These are phyloP conservation scores for Chaetomium cochliodes DNA, from an alignment of 495 filamentous ascomycete genomes.

Conservation along the genomic window DNA sequence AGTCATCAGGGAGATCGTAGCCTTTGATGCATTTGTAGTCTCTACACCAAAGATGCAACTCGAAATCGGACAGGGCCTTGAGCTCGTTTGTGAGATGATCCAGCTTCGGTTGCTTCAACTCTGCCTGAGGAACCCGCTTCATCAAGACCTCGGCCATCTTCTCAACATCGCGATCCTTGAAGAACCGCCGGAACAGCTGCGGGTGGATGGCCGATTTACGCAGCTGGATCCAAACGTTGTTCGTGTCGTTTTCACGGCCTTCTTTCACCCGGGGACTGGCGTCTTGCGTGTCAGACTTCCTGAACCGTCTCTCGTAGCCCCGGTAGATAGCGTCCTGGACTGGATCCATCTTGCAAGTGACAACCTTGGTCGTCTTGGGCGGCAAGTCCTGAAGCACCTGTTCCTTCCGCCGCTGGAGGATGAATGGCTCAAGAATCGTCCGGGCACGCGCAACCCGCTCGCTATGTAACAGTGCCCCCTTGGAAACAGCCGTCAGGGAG, in stretches of 20 bases:
- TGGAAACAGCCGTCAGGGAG: slow-evolving; percentile 69
- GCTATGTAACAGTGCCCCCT: slow-evolving; percentile 73
- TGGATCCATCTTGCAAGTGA: slow-evolving; percentile 73
- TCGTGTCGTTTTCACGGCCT: slow-evolving; percentile 46
- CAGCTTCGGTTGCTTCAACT: slow-evolving; percentile 54
- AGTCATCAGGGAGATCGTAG: slow-evolving; percentile 66
- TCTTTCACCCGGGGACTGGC: slow-evolving; percentile 33
- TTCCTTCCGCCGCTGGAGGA: slow-evolving; percentile 88
- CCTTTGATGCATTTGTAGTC: slow-evolving; percentile 67
- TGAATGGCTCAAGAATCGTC: slow-evolving; percentile 92
- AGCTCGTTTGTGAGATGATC: slow-evolving; percentile 71
- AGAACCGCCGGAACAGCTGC: slow-evolving; percentile 77
- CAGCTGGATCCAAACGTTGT: slow-evolving; percentile 85
- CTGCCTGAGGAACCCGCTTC: slow-evolving; percentile 47
- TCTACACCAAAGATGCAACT: slow-evolving; percentile 75
- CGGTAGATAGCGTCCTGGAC: slow-evolving; percentile 71
- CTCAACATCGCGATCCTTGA: slow-evolving; percentile 66
- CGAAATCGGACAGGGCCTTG: slow-evolving; percentile 71
- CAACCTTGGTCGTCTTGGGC: slow-evolving; percentile 71
- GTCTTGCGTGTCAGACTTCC: slow-evolving; percentile 51
- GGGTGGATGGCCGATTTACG: slow-evolving; percentile 93
- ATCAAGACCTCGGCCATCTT: slow-evolving; percentile 77
- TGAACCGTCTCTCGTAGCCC: slow-evolving; percentile 41
- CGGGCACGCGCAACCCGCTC: slow-evolving; percentile 83
- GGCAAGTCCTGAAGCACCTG: slow-evolving; percentile 90